Evolutionary conservation across 2,329 filamentous ascomycete species (phyloP).

Genomic region (Apiospora phragmitis): DNA sequence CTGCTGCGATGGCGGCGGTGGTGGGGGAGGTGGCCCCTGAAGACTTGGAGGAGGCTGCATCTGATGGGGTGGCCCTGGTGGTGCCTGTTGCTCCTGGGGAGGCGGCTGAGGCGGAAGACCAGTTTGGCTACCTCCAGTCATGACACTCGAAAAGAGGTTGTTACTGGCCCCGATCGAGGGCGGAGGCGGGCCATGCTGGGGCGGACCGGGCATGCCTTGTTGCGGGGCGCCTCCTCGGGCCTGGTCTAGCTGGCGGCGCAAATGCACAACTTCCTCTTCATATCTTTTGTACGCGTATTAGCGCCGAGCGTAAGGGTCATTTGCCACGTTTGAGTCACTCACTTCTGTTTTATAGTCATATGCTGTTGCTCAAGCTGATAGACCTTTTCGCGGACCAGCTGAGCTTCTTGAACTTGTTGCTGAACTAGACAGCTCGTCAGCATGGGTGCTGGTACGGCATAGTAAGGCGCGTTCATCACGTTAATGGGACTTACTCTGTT

Average conservation of each 20-base stretch:
- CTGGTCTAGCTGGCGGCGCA: constrained; percentile 84
- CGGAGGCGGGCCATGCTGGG: constrained; percentile 80
- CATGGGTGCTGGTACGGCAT: background rate
- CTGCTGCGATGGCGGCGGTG: constrained; percentile 61
- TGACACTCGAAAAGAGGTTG: constrained; percentile 93
- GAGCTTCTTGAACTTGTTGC: constrained; percentile 90
- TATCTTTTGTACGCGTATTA: constrained; percentile 60
- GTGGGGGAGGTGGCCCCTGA: constrained; percentile 58
- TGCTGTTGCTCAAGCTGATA: constrained; percentile 91
- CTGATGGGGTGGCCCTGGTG: constrained; percentile 45
- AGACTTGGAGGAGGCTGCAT: constrained; percentile 75
- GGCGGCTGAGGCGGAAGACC: constrained; percentile 72
- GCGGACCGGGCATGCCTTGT: constrained; percentile 63
- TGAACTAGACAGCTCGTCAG: constrained; percentile 60
- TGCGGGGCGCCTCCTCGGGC: constrained; percentile 63
- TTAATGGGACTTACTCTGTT: constrained; percentile 74
- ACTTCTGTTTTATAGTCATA: constrained; percentile 89
- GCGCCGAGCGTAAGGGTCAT: background rate
- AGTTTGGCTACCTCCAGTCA: constrained; percentile 84
- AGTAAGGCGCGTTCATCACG: background rate
- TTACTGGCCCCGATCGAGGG: constrained; percentile 90
- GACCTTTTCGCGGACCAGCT: constrained; percentile 89
- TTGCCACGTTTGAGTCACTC: constrained; percentile 37
- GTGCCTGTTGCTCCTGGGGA: constrained; percentile 62
- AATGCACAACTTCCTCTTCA: constrained; percentile 82